phyloP scores from a whole-genome alignment of 495 filamentous ascomycete genomes.

The Annulohypoxylon maeteangense region DNA sequence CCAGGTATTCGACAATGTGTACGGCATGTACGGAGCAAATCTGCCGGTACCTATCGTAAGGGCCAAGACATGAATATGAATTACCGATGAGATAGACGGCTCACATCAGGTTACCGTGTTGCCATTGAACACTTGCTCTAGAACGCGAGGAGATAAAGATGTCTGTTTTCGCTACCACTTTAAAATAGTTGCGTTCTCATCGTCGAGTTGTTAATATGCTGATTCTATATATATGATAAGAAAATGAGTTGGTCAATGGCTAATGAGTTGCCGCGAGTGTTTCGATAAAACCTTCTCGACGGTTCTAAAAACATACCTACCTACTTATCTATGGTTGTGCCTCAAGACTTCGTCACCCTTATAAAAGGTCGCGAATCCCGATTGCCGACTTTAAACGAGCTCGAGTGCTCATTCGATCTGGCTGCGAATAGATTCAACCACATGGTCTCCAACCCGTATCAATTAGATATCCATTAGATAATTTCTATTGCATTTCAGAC shows the following conservation, averaged over 20 bases:
- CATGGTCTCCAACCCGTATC: constrained; percentile 11
- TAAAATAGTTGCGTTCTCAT: background rate
- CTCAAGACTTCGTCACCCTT: constrained; percentile 24
- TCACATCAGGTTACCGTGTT: constrained; percentile 26
- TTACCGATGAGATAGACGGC: constrained; percentile 21
- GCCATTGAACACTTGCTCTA: background rate
- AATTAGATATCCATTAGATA: constrained; percentile 38
- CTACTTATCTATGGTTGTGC: background rate
- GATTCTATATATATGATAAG: constrained; percentile 13
- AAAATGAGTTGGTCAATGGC: constrained; percentile 10
- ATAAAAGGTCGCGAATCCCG: constrained; percentile 14
- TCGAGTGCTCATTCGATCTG: constrained; percentile 4
- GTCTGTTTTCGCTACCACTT: background rate
- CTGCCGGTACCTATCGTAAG: constrained; percentile 28
- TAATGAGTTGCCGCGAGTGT: constrained; percentile 21
- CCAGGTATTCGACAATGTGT: too few relatives aligned
- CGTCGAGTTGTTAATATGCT: background rate
- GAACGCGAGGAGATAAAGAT: constrained; percentile 3
- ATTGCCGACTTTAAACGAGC: constrained; percentile 22
- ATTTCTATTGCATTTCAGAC: constrained; percentile 18
- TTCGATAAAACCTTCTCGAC: constrained; percentile 25
- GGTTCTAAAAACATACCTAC: background rate
- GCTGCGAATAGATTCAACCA: constrained; percentile 9
- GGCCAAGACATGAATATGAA: constrained; percentile 7
- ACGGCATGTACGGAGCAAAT: constrained; percentile 1